phyloP scores from a whole-genome alignment of 805 yeast genomes.

The Myxozyma neglecta region DNA sequence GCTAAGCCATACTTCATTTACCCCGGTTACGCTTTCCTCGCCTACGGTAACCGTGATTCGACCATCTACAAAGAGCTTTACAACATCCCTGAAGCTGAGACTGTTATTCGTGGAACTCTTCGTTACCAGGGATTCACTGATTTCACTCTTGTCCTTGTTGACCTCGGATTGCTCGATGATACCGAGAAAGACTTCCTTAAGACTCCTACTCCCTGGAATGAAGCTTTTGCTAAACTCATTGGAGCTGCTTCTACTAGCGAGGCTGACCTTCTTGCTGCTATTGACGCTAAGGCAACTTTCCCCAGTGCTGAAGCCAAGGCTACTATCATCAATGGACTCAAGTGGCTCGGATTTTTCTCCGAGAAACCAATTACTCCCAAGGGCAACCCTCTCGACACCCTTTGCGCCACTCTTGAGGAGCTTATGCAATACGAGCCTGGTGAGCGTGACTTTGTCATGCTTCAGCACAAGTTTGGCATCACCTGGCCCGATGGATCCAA shows the following conservation, averaged over 20 bases:
- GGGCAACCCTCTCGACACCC: constrained; percentile 91
- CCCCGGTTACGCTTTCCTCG: constrained; percentile 92
- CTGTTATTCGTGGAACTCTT: constrained; percentile 94
- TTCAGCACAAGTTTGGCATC: constrained; percentile 97
- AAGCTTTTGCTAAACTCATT: constrained; percentile 73
- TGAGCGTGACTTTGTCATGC: constrained; percentile 91
- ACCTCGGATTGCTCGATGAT: constrained; percentile 87
- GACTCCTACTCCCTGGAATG: constrained; percentile 73
- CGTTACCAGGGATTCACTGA: constrained; percentile 99
- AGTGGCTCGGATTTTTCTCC: constrained; percentile 92
- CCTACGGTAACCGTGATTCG: constrained; percentile 98
- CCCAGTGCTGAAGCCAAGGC: constrained; percentile 77
- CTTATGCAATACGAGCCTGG: constrained; percentile 94
- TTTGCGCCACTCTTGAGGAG: constrained; percentile 94
- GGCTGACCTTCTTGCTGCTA: constrained; percentile 71
- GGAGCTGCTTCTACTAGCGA: constrained; percentile 71
- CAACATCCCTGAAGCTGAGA: constrained; percentile 94
- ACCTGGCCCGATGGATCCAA: constrained; percentile 91
- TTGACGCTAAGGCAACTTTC: constrained; percentile 76
- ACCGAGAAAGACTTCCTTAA: constrained; percentile 61
- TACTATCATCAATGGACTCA: constrained; percentile 83
- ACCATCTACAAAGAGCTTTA: constrained; percentile 90
- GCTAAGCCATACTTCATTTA: constrained; percentile 94
- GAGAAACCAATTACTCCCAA: constrained; percentile 75
- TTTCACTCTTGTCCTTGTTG: constrained; percentile 92